Base-by-base conservation (phyloP, 225 moss, liverwort and hornwort genomes). In the Pseudisothecium myosuroides region DNA sequence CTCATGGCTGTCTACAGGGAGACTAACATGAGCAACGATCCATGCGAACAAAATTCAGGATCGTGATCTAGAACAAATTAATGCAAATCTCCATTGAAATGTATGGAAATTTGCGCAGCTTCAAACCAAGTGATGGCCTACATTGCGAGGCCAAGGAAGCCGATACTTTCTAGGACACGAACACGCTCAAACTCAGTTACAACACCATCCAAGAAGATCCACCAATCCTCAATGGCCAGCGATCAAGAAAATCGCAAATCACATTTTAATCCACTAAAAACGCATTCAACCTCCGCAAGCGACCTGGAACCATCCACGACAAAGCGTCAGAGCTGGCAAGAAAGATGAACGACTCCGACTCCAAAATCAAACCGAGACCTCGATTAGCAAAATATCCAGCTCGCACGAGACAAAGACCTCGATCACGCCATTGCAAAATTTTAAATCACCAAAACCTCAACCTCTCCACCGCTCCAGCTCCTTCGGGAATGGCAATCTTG, bases 1-100 rank as follows among this genome's bases (percentile, higher is more conserved):
- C 89, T 86, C 93, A 93, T 93, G 84, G 87, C 91, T 88, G 85
- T 67, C 77, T 82, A 75, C 88, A 29, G 23, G 52, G 84, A 21
- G 59, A 58, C 71, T 55, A 69, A 59, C 81, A 86, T 90, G 81
- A 87, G 84, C 91, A 88, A 52, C 61, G 64, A 90, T 84, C 80
- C 91, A 87, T 76, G 43, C 87, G 81, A 60, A 76, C 23, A 28
- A 64, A 69, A 58, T 62, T 88, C 69, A 82, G 77, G 88, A 83
- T 88, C 78, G 36, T 43, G 65, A 82, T 69, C 88, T 55, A 55
- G 76, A 82, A 82, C n/a, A 91, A 74, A 87, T 61, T 81, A 43
- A 58, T 68, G 50, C 59, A 74, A 81, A 50, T 61, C 49, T 78
- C 50, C 79, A 86, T 82, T 82, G 76, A 89, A 56, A 72, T 79